A percentile compares a stretch with the other conserved stretches of the same genome.
phyloP scores from a whole-genome alignment of 768 basidiomycete species.

The Amanita jacksonii region DNA sequence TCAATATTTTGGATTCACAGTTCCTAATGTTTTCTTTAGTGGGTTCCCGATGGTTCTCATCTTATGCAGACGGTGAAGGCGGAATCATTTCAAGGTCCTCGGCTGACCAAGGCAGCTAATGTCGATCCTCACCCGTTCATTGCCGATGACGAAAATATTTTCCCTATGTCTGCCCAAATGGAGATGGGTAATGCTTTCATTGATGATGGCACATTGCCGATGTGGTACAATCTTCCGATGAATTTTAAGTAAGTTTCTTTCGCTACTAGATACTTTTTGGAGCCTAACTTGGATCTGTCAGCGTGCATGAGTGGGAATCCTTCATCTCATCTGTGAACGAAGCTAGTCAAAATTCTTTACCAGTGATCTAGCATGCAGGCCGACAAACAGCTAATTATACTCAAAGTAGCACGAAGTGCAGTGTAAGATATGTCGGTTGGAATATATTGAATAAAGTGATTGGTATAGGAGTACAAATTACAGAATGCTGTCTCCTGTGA shows the following conservation, averaged over 20 bases:
- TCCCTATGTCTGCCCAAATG: background rate
- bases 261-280: background rate
- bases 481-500: too few relatives aligned
- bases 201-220: constrained; percentile 33
- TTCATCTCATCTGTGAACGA: constrained; percentile 9
- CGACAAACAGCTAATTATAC: too few relatives aligned
- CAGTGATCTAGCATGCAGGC: background rate
- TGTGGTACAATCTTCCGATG: constrained; percentile 48
- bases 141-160: background rate
- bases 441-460: too few relatives aligned
- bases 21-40: too few relatives aligned
- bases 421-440: background rate
- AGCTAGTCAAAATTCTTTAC: background rate
- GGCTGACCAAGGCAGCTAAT: too few relatives aligned
- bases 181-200: constrained; percentile 1
- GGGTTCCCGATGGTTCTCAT: too few relatives aligned
- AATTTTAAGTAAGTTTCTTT: constrained; percentile 39
- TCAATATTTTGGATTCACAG: too few relatives aligned
- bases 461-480: too few relatives aligned
- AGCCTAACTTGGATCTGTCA: constrained; percentile 8
- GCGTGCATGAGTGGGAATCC: constrained; percentile 16
- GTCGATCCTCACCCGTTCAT: background rate
- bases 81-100: too few relatives aligned
- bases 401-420: background rate
- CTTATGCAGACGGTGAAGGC: too few relatives aligned